Percentiles rank a stretch among this genome's conserved stretches.
These are phyloP conservation scores for Nicotiana noctiflora DNA, from an alignment of 257 asterid species.

Conservation along the genomic window DNA sequence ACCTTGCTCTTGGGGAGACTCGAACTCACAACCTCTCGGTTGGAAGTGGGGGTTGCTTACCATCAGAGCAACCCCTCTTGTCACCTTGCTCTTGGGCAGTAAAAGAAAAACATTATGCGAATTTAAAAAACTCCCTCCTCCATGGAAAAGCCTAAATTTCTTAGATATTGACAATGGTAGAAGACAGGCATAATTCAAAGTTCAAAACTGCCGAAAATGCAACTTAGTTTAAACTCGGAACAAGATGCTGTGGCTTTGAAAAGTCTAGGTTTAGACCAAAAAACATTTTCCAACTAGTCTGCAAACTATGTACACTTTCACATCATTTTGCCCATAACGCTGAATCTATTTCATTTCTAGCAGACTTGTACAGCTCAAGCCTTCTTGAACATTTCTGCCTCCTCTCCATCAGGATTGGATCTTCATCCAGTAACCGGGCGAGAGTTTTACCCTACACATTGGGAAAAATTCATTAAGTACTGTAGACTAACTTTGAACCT, in stretches of 20 bases:
- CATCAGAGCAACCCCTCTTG: no score
- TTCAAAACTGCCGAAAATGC: neutral
- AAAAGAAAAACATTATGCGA: neutral
- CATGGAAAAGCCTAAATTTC: neutral
- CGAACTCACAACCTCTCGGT: no score
- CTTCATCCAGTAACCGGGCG: slow-evolving; percentile 29
- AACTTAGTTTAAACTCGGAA: neutral
- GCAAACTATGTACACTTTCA: neutral
- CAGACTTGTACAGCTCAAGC: slow-evolving; percentile 33
- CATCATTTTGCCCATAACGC: slow-evolving; percentile 23
- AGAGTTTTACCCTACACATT: slow-evolving; percentile 24
- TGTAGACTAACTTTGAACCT: neutral
- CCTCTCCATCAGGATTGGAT: slow-evolving; percentile 29
- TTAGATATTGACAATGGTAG: neutral
- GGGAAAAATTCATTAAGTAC: neutral
- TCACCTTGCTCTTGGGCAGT: no score
- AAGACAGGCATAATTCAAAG: neutral
- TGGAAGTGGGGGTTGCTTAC: no score
- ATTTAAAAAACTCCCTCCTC: no score
- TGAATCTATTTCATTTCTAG: slow-evolving; percentile 35
- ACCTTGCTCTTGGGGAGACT: no score
- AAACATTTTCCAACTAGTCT: neutral
- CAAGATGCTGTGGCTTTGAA: neutral
- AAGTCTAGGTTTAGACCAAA: neutral
- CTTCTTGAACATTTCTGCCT: slow-evolving; percentile 27